Evolutionary conservation across 805 yeast species (phyloP), one percentile per base, ranked within the genome.

Genomic region (Spathaspora sp.): DNA sequence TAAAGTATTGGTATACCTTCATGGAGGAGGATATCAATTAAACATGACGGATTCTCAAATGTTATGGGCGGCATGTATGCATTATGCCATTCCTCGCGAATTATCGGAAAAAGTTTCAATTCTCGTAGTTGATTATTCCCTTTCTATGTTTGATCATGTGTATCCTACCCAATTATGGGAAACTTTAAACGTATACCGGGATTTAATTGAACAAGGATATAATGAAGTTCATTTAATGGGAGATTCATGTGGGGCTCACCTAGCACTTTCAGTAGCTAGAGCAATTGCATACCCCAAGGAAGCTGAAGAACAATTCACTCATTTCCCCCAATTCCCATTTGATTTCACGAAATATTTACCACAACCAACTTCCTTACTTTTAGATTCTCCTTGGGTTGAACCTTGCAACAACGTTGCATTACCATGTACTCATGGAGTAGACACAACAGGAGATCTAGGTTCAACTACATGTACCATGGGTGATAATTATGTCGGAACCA

Each of bases 161-260:
- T 61, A 68, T 46, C 77, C 76, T 1, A 49, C 57, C 14, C 77
- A 70, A 52, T 49, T 67, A 14, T 53, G 56, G 42, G 70, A 72
- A 45, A 57, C 68, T 39, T 60, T 63, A 32, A 59, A 54, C 1
- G 60, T 67, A 2, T 68, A 70, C 53, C 47, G 48, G 35, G 49
- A 49, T n/a, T 56, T 67, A 18, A 43, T 62, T 29, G 47, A 47
- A 1, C 64, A 58, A 5, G 63, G 66, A 1, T 55, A 57, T 48
- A 49, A 55, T 12, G 68, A 70, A 42, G 60, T 73, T 17, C 63
- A 61, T n/a, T 55, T 72, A 7, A 52, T 73, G 54, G 77, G 77
- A 1, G 77, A 73, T 55, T 72, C 76, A 5, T 76, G 76, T n/a
- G 77, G 77, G 20, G 76, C 69, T 2, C 66, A 71, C 52, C 61